phyloP scores from a whole-genome alignment of 1,139 yeast species.

The Candida sanyaensis region DNA sequence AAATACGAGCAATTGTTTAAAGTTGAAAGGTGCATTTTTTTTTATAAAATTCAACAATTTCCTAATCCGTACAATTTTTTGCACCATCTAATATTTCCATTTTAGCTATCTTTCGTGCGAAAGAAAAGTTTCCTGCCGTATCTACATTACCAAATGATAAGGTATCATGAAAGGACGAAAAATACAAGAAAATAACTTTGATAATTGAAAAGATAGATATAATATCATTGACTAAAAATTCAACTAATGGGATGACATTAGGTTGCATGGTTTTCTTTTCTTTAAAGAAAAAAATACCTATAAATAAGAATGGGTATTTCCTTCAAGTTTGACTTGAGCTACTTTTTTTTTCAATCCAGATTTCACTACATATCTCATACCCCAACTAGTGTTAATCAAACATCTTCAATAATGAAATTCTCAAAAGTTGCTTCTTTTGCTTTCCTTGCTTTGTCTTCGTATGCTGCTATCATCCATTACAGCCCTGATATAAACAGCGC shows the following conservation, averaged over 20 bases:
- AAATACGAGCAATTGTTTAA: not conserved
- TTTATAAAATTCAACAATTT: not conserved
- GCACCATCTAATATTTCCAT: not conserved
- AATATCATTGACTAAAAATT: not conserved
- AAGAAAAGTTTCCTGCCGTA: too few relatives aligned
- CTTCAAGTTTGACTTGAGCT: not conserved
- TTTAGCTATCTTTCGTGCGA: too few relatives aligned
- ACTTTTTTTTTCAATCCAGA: not conserved
- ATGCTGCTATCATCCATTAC: slow-evolving; percentile 1
- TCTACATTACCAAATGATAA: not conserved
- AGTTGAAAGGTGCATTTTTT: slow-evolving; percentile 1
- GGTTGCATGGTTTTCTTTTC: too few relatives aligned
- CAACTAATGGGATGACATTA: not conserved
- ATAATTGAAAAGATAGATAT: not conserved
- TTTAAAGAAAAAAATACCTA: not conserved
- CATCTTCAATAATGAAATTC: slow-evolving; percentile 1
- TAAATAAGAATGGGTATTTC: not conserved
- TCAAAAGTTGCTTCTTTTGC: slow-evolving; percentile 4
- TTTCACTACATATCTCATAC: not conserved
- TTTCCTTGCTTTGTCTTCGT: slow-evolving; percentile 3
- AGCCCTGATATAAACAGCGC: not conserved
- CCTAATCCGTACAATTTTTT: not conserved
- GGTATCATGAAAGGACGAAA: not conserved
- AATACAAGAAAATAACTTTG: not conserved
- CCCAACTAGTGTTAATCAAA: not conserved